Base-by-base conservation (phyloP, 2,329 filamentous ascomycete genomes). In the Aspergillus neoniger region DNA sequence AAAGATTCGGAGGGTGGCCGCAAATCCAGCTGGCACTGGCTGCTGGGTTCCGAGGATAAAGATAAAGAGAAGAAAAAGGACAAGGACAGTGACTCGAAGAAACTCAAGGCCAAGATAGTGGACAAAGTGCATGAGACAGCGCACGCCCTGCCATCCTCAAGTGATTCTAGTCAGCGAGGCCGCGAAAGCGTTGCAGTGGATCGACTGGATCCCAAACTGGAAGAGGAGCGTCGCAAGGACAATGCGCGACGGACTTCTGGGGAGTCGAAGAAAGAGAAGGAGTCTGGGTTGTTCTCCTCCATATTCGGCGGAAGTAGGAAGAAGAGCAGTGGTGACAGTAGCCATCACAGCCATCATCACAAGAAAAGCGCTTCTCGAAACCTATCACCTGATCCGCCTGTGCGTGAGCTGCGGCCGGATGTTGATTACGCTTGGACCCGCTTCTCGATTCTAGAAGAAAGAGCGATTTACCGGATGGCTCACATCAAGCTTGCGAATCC, bases 401-500 rank as follows among this genome's bases (percentile, higher is more conserved):
- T 87, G 64, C 88, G 89, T 54, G 83, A 88, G 38, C 80, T 96
- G 57, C 89, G 88, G 65, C 90, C 95, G 4, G 94, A 98, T 72
- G 85, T 97, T 64, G 94, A 98, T 76, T 99, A 96, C 77, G 91
- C 92, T 68, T 99, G 95, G 91, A 95, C 92, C 1, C 85, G 95
- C 47, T 99, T 98, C 72, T 92, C 92, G 12, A 94, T 99, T 57
- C 82, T 97, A 57, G 94, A 98, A 76, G 95, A 99, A 79, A 86
- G 95, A 61, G 95, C 95, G 19, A 99, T 99, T 61, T 99, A 99
- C 77, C 88, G 95, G 63, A 96, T 99, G 91, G 95, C 95, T 17
- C 95, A 99, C 74, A 96, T 98, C 79, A 99, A 99, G 77, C 86
- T 99, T 63, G 95, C 95, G n/a, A 98, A 99, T 73, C 95, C 95